Evolutionary conservation across 139 green algal species (phyloP).

Genomic region (Coelastrella sp.): DNA sequence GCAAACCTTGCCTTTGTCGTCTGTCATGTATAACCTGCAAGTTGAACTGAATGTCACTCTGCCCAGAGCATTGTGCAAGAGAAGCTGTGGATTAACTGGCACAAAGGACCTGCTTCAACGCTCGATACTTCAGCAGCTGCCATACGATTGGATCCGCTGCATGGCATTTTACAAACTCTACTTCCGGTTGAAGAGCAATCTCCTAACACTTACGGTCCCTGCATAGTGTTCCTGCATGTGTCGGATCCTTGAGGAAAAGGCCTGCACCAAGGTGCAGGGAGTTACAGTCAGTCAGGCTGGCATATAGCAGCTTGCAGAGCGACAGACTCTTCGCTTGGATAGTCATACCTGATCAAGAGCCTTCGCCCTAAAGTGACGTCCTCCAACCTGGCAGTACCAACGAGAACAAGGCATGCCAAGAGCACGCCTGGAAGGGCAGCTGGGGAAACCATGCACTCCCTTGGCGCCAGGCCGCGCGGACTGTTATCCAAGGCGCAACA

Average conservation of each 20-base stretch:
- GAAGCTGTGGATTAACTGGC: background rate
- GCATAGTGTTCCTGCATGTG: conserved; percentile 34
- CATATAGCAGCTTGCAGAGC: too few species aligned
- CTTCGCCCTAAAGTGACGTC: background rate
- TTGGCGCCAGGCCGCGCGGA: too few species aligned
- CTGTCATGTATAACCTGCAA: conserved; percentile 61
- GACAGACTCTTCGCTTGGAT: background rate
- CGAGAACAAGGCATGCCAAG: background rate
- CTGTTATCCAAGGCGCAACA: too few species aligned
- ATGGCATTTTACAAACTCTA: too few species aligned
- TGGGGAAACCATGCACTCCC: background rate
- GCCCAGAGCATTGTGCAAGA: background rate
- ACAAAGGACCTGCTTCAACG: too few species aligned
- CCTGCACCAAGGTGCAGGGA: conserved; percentile 5
- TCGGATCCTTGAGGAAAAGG: conserved; percentile 8
- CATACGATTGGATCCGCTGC: too few species aligned
- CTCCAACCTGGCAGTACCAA: background rate
- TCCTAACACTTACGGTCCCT: conserved; percentile 37
- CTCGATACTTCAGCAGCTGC: too few species aligned
- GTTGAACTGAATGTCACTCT: background rate
- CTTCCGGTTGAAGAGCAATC: too few species aligned
- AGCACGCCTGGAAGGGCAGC: background rate
- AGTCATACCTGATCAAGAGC: conserved; percentile 21
- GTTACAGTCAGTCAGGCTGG: background rate
- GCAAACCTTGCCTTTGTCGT: conserved; percentile 77